Percentiles rank a stretch among this genome's conserved stretches.
These are phyloP conservation scores for Pleurotus djamor DNA, from an alignment of 768 basidiomycete genomes.

Conservation along the genomic window DNA sequence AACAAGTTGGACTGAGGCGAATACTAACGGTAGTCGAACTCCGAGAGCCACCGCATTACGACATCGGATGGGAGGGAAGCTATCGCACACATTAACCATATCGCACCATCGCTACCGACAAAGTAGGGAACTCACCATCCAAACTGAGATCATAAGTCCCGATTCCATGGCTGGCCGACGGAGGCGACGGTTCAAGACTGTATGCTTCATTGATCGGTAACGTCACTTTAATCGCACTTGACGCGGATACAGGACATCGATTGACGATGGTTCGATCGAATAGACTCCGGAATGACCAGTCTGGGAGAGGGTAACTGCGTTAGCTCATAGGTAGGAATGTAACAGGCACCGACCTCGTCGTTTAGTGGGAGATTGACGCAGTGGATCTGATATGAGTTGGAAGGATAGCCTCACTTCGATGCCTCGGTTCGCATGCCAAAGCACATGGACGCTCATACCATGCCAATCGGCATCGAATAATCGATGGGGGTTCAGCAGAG, in stretches of 20 bases:
- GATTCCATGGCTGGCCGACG: conserved; percentile 23
- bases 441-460: conserved; percentile 78
- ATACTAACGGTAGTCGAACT: conserved; percentile 63
- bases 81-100: conserved; percentile 15
- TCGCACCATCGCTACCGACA: neutral
- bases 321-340: neutral
- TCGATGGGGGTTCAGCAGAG: conserved; percentile 78
- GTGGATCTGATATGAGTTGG: conserved; percentile 79
- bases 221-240: conserved; percentile 51
- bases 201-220: conserved; percentile 42
- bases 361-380: conserved; percentile 47
- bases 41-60: conserved; percentile 47
- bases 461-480: conserved; percentile 94
- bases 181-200: conserved; percentile 52
- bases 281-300: conserved; percentile 71
- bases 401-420: conserved; percentile 67
- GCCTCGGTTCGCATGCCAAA: conserved; percentile 52
- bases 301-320: conserved; percentile 28
- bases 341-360: conserved; percentile 50
- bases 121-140: conserved; percentile 29
- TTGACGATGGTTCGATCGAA: conserved; percentile 66
- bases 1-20: neutral
- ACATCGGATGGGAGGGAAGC: conserved; percentile 51
- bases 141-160: conserved; percentile 48
- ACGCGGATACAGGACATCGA: conserved; percentile 67